phyloP scores from a whole-genome alignment of 305 asterid species.

The Fraxinus greggii region DNA sequence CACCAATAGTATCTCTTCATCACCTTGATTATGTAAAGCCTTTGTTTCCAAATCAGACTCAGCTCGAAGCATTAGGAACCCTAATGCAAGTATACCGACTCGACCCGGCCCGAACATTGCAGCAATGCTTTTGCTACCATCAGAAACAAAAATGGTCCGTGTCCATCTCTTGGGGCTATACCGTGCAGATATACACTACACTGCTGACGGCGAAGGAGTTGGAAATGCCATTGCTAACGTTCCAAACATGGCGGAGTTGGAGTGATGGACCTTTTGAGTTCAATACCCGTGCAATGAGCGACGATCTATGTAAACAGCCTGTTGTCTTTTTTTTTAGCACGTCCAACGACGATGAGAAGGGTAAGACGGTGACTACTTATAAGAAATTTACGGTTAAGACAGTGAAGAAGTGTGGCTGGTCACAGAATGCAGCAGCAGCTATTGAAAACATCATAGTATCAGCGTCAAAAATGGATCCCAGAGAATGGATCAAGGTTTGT shows the following conservation, averaged over 20 bases:
- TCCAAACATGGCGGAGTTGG: constrained; percentile 71
- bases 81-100: constrained; percentile 47
- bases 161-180: constrained; percentile 82
- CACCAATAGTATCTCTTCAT: constrained; percentile 82
- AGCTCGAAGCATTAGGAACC: constrained; percentile 44
- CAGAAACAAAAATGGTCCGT: constrained; percentile 57
- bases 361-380: constrained; percentile 46
- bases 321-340: constrained; percentile 44
- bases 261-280: constrained; percentile 69
- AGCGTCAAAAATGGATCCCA: constrained; percentile 52
- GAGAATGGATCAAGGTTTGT: constrained; percentile 61
- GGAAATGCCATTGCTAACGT: constrained; percentile 68
- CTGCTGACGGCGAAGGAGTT: constrained; percentile 52
- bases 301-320: constrained; percentile 59
- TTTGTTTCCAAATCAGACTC: constrained; percentile 59
- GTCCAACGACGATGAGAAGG: constrained; percentile 22
- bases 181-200: constrained; percentile 61
- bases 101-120: constrained; percentile 63
- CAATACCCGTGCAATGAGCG: constrained; percentile 63
- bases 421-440: constrained; percentile 31
- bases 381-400: constrained; percentile 26
- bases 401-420: constrained; percentile 32
- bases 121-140: constrained; percentile 68
- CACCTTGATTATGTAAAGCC: constrained; percentile 65
- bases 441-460: constrained; percentile 43